A percentile compares a stretch with the other conserved stretches of the same genome.
Conservation (phyloP, 768 basidiomycete species). For the Gyrodon lividus region DNA sequence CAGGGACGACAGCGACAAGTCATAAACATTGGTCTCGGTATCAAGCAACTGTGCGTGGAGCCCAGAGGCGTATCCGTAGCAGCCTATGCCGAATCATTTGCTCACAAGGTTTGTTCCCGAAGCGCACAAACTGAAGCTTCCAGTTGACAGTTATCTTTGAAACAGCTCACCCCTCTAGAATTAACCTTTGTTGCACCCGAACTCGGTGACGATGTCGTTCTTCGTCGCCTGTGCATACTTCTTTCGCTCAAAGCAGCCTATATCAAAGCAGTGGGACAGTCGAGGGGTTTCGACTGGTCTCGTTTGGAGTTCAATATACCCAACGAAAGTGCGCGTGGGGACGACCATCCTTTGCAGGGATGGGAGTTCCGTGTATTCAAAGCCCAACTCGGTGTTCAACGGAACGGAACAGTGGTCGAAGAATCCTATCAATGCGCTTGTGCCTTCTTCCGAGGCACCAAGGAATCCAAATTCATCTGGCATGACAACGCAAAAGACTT, state of each 20-base stretch:
- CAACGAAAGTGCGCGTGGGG: constrained; percentile 58
- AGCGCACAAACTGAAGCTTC: not conserved
- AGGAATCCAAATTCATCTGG: constrained; percentile 69
- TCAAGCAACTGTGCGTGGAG: constrained; percentile 64
- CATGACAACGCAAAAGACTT: constrained; percentile 64
- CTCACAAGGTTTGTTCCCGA: constrained; percentile 62
- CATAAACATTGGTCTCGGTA: constrained; percentile 78
- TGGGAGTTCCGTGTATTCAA: constrained; percentile 89
- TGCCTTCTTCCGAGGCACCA: constrained; percentile 71
- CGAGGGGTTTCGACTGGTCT: constrained; percentile 76
- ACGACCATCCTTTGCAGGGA: constrained; percentile 65
- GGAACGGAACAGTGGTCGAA: constrained; percentile 49
- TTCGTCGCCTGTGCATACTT: constrained; percentile 74
- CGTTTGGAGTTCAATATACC: constrained; percentile 81
- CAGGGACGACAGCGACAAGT: constrained; percentile 75
- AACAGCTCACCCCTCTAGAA: constrained; percentile 51
- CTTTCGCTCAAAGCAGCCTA: constrained; percentile 81
- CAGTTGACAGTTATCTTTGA: not conserved
- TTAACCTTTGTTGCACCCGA: constrained; percentile 50
- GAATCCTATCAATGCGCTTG: constrained; percentile 76
- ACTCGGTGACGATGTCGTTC: constrained; percentile 58
- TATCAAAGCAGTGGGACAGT: constrained; percentile 81
- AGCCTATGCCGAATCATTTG: constrained; percentile 68
- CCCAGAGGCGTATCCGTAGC: constrained; percentile 57
- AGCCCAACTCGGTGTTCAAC: constrained; percentile 66